Percentiles rank a stretch among this genome's conserved stretches.
Evolutionary conservation across 2,329 filamentous ascomycete genomes (phyloP).

Genomic region (Didymella arachidicola): DNA sequence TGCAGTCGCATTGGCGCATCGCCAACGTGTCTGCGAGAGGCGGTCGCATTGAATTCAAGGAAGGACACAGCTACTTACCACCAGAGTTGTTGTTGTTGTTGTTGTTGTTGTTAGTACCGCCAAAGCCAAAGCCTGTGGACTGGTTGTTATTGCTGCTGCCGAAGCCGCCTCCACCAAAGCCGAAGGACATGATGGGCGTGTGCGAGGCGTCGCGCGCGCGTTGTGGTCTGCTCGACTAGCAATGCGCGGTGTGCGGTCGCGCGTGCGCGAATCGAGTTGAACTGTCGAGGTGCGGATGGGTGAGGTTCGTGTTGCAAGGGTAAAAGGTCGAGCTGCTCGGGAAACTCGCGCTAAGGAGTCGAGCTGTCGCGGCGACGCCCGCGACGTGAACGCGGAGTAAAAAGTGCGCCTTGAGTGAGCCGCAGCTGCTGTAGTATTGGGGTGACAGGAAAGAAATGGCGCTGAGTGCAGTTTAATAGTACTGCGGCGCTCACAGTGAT

Average conservation of each 20-base stretch:
- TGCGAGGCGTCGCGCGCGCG: constrained; percentile 36
- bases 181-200: constrained; percentile 58
- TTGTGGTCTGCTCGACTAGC: constrained; percentile 26
- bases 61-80: constrained; percentile 59
- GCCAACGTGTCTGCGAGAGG: constrained; percentile 37
- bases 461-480: constrained; percentile 12
- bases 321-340: constrained; percentile 23
- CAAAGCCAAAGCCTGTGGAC: constrained; percentile 51
- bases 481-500: constrained; percentile 3
- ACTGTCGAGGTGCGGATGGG: constrained; percentile 26
- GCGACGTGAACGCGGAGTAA: constrained; percentile 19
- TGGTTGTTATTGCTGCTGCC: constrained; percentile 53
- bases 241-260: constrained; percentile 32
- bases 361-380: constrained; percentile 32
- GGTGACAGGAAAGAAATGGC: not conserved
- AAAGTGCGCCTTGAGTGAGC: constrained; percentile 35
- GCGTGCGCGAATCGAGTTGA: constrained; percentile 30
- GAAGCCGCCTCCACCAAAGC: constrained; percentile 60
- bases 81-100: constrained; percentile 47
- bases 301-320: constrained; percentile 17
- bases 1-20: constrained; percentile 41
- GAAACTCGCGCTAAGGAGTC: constrained; percentile 47
- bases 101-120: constrained; percentile 27
- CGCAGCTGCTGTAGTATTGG: not conserved
- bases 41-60: constrained; percentile 22